These are phyloP conservation scores for Trichopus zeylanicus DNA, from an alignment of 116 monocot species.

Conservation along the genomic window DNA sequence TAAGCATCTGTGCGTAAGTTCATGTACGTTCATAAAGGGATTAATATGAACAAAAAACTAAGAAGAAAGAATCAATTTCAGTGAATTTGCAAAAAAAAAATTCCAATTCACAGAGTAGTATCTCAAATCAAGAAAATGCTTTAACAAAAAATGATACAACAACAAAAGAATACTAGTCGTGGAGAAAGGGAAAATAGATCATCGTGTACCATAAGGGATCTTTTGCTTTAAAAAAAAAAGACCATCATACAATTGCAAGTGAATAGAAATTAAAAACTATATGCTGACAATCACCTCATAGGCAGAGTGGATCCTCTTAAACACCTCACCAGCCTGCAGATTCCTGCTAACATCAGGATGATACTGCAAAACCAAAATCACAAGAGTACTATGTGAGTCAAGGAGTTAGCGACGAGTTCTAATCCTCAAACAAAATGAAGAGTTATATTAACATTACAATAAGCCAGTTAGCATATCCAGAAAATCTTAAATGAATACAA, in stretches of 20 bases:
- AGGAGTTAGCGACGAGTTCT: neutral
- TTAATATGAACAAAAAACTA: no score
- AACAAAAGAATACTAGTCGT: neutral
- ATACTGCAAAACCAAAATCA: conserved; percentile 36
- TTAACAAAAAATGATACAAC: neutral
- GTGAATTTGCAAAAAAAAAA: neutral
- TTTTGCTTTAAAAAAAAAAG: no score
- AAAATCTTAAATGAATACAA: no score
- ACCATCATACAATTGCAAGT: neutral
- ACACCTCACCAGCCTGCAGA: conserved; percentile 38
- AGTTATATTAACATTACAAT: no score
- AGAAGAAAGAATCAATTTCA: neutral
- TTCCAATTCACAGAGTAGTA: neutral
- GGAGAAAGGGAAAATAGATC: neutral
- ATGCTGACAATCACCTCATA: conserved; percentile 45
- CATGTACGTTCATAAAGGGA: no score
- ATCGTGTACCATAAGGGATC: neutral
- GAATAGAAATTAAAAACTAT: neutral
- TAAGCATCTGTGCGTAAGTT: no score
- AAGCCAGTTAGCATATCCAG: no score
- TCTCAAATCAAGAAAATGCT: neutral
- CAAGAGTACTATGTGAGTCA: neutral
- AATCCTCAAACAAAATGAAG: neutral
- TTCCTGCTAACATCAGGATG: conserved; percentile 75
- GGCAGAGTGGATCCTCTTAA: conserved; percentile 56